These are phyloP conservation scores for Trifolium dubium DNA, from an alignment of 306 rosid species.

Conservation along the genomic window DNA sequence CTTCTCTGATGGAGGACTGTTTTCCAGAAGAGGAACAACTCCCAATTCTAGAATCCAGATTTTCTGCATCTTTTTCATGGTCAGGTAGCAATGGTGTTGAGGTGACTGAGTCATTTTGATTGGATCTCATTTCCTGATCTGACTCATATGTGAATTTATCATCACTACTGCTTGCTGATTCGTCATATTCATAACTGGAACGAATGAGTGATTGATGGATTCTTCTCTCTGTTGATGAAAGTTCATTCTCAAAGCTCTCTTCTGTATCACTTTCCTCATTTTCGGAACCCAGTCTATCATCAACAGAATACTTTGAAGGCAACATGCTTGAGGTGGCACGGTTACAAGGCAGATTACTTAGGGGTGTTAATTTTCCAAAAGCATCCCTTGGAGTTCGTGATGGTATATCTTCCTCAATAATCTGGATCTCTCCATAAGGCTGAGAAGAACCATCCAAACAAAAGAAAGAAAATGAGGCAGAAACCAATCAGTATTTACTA, in stretches of 20 bases:
- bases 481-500: constrained; percentile 37
- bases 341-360: constrained; percentile 35
- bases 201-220: constrained; percentile 61
- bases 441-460: constrained; percentile 42
- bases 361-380: constrained; percentile 62
- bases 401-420: constrained; percentile 87
- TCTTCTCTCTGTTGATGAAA: constrained; percentile 65
- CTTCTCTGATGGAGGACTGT: constrained; percentile 49
- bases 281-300: constrained; percentile 41
- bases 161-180: constrained; percentile 60
- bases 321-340: constrained; percentile 17
- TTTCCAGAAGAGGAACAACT: constrained; percentile 58
- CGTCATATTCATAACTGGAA: constrained; percentile 57
- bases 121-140: constrained; percentile 51
- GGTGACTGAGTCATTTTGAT: constrained; percentile 52
- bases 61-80: constrained; percentile 46
- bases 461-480: constrained; percentile 36
- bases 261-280: constrained; percentile 60
- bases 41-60: constrained; percentile 45
- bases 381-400: constrained; percentile 81
- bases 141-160: constrained; percentile 50
- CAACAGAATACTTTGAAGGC: constrained; percentile 49
- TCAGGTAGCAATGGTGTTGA: constrained; percentile 47
- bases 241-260: constrained; percentile 77
- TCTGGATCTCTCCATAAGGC: constrained; percentile 93